These are phyloP conservation scores for Fraxinus pennsylvanica DNA, from an alignment of 257 asterid genomes.

Conservation along the genomic window DNA sequence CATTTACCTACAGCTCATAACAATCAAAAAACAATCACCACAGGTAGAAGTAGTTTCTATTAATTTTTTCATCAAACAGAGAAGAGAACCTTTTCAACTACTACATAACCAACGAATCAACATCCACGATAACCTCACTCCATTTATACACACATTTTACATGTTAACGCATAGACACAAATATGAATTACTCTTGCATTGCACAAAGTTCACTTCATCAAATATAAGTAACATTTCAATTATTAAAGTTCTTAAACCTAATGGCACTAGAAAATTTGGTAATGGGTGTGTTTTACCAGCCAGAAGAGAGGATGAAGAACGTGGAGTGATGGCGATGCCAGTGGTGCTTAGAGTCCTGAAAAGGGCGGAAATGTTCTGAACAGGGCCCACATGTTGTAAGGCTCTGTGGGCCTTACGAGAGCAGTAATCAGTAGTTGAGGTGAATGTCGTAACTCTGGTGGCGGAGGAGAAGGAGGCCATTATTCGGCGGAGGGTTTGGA, in stretches of 20 bases:
- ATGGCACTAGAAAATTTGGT: background rate
- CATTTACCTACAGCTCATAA: background rate
- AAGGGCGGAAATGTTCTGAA: conserved; percentile 27
- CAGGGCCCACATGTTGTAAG: conserved; percentile 19
- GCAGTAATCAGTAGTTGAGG: conserved; percentile 39
- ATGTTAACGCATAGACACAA: background rate
- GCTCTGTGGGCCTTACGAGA: conserved; percentile 22
- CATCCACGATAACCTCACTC: background rate
- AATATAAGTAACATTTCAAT: background rate
- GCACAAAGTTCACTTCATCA: background rate
- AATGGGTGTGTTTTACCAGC: conserved; percentile 26
- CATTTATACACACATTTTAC: background rate
- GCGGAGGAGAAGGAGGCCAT: conserved; percentile 50
- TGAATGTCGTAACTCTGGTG: conserved; percentile 11
- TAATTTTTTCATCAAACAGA: background rate
- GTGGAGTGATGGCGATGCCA: conserved; percentile 14
- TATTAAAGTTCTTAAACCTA: background rate
- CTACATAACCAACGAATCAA: background rate
- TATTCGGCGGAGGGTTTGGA: conserved; percentile 43
- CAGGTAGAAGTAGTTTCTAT: background rate
- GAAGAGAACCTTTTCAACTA: background rate
- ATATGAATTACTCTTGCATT: background rate
- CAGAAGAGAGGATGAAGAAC: conserved; percentile 34
- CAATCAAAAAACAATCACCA: background rate
- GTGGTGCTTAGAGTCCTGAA: conserved; percentile 4